Evolutionary conservation across 2,329 filamentous ascomycete genomes (phyloP), one percentile per base, ranked within the genome.

Genomic region (Talaromyces amestolkiae): DNA sequence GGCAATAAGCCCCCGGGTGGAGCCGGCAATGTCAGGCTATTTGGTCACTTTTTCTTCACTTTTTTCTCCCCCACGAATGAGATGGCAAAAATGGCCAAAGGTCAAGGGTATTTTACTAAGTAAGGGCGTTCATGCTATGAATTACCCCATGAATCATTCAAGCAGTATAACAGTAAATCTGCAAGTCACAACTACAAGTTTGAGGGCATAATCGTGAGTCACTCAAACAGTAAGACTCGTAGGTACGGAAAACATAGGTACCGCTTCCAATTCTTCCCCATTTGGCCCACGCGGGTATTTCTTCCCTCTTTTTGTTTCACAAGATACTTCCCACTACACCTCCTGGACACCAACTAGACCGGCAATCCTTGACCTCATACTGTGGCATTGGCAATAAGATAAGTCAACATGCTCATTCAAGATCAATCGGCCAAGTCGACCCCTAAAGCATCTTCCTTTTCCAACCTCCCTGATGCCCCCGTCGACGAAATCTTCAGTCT

Each of bases 401-500:
- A 56, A 19, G 9, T 17, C 2, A 43, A 5, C 13, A 65, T 66
- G 64, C 61, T 59, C 24, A 66, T 66, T 15, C 59, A 66, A 51
- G 62, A 64, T 15, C 62, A 64, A 24, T 24, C 31, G 27, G 15
- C 45, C 24, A 61, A 35, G 19, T 15, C 41, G 39, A 31, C 61
- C 13, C 27, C 53, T 31, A 62, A 63, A 19, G 17, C 31, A 15
- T 66, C 64, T 13, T 66, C 64, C n/a, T 66, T 66, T 37, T 58
- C 64, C 45, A 61, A 59, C 70, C 90, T 97, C 68, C 91, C 91
- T 72, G 89, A 93, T 79, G 93, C 93, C 67, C 92, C 93, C 54
- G 91, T 95, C 77, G 93, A 97, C 79, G 88, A 93, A 72, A 87
- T 97, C 78, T 97, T 97, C 77, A 92, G 92, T 61, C 82, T 97